Base-by-base conservation (phyloP, 2,329 filamentous ascomycete genomes). In the Phyllosticta citribraziliensis region DNA sequence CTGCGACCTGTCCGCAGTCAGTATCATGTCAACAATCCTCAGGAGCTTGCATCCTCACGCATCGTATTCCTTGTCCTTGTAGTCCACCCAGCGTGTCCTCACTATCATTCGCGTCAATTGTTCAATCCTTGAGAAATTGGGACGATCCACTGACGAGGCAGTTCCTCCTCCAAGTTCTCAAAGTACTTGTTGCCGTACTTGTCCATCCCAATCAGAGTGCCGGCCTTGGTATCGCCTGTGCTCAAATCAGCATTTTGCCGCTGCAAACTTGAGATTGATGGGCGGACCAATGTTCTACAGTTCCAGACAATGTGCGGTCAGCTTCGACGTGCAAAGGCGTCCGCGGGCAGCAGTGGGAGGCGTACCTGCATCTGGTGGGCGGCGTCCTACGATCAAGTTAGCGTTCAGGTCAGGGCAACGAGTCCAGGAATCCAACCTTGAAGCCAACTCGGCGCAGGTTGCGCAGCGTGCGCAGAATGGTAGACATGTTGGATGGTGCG, bases 181-280 rank as follows among this genome's bases (percentile, higher is more conserved):
- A 85, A 99, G 83, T 83, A 99, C 80, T 96, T 97, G 85, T 99
- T 99, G 76, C 94, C 95, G 74, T 87, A 95, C 75, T 86, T 85
- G 80, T 99, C 94, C 71, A 79, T 84, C 69, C 88, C 94, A 67
- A 99, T 84, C 67, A 96, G 82, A 52, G 84, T 86, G 71, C 94
- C 95, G 72, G 88, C 86, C 81, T 99, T 99, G 77, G 94, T 99
- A 79, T 99, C 94, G 80, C 93, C 92, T 94, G 73, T 65, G 63
- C 30, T 51, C 53, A 2, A 55, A 67, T 78, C 66, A 76, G 69
- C 64, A 1, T 25, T 24, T 56, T 11, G 50, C n/a, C 9, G 17
- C 52, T 8, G 17, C n/a, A 33, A 20, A 4, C 10, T 22, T 5
- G 14, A 19, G 6, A 19, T 2, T 25, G 30, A 27, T 19, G 2